These are phyloP conservation scores for Agrocybe praecox DNA, from an alignment of 768 basidiomycete genomes.

Conservation along the genomic window DNA sequence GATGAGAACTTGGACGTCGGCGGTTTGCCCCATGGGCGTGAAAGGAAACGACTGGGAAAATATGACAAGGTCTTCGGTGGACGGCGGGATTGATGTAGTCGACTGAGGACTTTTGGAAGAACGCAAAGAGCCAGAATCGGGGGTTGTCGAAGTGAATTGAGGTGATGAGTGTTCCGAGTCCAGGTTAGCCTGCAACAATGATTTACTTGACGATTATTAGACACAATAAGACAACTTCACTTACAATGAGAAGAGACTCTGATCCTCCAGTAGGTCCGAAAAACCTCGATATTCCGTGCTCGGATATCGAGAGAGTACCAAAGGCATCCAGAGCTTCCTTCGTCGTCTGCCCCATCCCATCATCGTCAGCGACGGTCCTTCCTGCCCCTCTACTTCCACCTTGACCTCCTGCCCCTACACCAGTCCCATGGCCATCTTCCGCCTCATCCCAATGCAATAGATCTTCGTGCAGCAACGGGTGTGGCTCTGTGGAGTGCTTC, in stretches of 20 bases:
- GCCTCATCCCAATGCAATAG: constrained; percentile 29
- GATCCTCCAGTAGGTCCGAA: constrained; percentile 70
- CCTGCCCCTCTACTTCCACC: constrained; percentile 24
- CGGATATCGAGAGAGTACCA: constrained; percentile 61
- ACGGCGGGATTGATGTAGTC: constrained; percentile 5
- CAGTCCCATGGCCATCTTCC: not conserved
- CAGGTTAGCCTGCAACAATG: constrained; percentile 22
- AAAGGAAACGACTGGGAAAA: constrained; percentile 69
- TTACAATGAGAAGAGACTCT: constrained; percentile 32
- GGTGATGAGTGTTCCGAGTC: constrained; percentile 23
- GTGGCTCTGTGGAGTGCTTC: constrained; percentile 51
- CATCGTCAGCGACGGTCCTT: constrained; percentile 20
- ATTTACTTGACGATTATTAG: constrained; percentile 16
- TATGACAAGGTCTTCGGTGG: constrained; percentile 34
- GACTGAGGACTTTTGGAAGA: constrained; percentile 14
- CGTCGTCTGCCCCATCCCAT: constrained; percentile 3
- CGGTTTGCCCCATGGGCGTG: constrained; percentile 54
- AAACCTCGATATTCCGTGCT: constrained; percentile 62
- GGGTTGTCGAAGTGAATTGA: constrained; percentile 20
- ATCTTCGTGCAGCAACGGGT: constrained; percentile 63
- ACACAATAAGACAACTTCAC: not conserved
- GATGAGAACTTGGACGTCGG: constrained; percentile 50
- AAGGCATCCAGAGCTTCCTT: constrained; percentile 56
- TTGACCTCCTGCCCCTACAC: not conserved
- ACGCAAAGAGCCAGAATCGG: constrained; percentile 20